Base-by-base conservation (phyloP, 148 eudicot species). In the Rhododendron henanense region DNA sequence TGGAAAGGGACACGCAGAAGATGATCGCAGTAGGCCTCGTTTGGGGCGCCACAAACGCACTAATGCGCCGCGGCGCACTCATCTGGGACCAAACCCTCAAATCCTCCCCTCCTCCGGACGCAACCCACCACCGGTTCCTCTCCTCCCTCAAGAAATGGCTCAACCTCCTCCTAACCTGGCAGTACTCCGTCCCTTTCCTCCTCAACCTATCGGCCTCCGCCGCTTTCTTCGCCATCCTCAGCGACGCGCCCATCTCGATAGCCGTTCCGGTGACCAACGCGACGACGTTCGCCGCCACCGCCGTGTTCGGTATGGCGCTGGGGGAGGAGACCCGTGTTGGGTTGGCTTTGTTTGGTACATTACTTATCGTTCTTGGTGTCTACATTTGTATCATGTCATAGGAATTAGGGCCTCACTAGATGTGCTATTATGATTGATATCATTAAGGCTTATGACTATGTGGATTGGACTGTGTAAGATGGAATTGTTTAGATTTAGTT, bases 261-360 rank as follows among this genome's bases (percentile, higher is more conserved):
- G 97, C 96, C n/a, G 98, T 95, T 44, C 98, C 98, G 18, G 97
- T 95, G 28, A 96, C 98, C 81, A 96, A 96, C 85, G 98, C 97
- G 18, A 92, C 94, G 2, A 96, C 97, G 18, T 96, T 96, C 85
- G 92, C 93, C 59, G 97, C 96, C 33, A 96, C 98, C 39, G 96
- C 98, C 63, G 91, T 93, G 10, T 85, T 90, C 83, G 98, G 98
- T 16, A 50, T 91, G 85, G 28, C 93, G 28, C 84, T 94, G 23
- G 79, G 79, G 47, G 81, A 78, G 51, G 81, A 78, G 81, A 92
- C 87, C 4, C 87, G 88, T 18, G 67, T 89, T 76, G 91, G 89
- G 57, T 80, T 81, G 85, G 95, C 95, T 55, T 78, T 93, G 88
- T 89, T 96, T 85, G 99, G 99, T 79, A 93, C 95, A 59, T 10